These are phyloP conservation scores for Picea glauca DNA, from an alignment of 75 land plant genomes.

Conservation along the genomic window DNA sequence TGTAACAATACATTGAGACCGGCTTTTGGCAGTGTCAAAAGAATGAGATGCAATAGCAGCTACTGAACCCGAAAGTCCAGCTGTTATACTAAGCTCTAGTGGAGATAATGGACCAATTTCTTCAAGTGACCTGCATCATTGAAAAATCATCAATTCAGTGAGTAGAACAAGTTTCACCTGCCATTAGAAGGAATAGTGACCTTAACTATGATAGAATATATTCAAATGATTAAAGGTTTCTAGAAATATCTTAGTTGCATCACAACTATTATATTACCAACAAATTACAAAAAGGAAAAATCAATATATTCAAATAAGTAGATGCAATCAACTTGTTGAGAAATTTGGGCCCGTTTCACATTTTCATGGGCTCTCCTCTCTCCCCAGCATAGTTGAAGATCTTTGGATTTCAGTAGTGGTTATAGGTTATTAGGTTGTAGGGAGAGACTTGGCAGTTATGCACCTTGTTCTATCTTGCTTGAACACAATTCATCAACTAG, in stretches of 20 bases:
- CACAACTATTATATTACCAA: background rate
- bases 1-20: slow-evolving; percentile 54
- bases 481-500: no score
- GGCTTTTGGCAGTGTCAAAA: slow-evolving; percentile 63
- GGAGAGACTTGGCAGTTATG: no score
- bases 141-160: background rate
- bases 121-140: slow-evolving; percentile 33
- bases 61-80: slow-evolving; percentile 61
- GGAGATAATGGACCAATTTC: slow-evolving; percentile 68
- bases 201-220: background rate
- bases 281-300: background rate
- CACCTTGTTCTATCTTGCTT: no score
- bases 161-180: background rate
- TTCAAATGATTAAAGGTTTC: background rate
- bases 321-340: no score
- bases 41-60: slow-evolving; percentile 72
- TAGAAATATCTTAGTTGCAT: background rate
- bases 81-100: slow-evolving; percentile 48
- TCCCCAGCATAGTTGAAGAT: no score
- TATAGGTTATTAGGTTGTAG: no score
- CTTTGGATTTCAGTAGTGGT: no score
- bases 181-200: background rate
- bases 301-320: no score
- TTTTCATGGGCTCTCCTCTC: no score
- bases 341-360: no score